Evolutionary conservation across 768 basidiomycete species (phyloP).

Genomic region (Hortiboletus flavorubellus): DNA sequence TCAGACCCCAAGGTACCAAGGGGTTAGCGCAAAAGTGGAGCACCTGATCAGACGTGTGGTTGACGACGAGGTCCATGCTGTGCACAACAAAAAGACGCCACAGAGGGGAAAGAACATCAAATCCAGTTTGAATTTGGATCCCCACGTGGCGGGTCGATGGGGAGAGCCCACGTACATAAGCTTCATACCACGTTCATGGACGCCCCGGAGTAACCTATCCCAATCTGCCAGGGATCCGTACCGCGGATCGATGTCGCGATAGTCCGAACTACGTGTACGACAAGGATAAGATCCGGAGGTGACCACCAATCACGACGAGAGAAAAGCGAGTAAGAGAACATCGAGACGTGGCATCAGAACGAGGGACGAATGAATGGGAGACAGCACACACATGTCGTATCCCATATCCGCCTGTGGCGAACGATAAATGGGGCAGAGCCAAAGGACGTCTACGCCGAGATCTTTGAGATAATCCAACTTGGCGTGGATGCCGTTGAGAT

Average conservation of each 20-base stretch:
- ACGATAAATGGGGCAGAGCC: constrained; percentile 61
- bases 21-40: neutral
- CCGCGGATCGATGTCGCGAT: constrained; percentile 56
- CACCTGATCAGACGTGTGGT: constrained; percentile 69
- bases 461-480: constrained; percentile 69
- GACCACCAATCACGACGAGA: neutral
- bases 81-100: constrained; percentile 5
- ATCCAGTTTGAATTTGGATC: neutral
- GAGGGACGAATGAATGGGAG: neutral
- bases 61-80: constrained; percentile 77
- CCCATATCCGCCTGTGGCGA: constrained; percentile 72
- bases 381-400: constrained; percentile 54
- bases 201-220: constrained; percentile 50
- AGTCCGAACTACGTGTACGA: constrained; percentile 50
- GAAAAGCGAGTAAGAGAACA: neutral
- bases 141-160: constrained; percentile 14
- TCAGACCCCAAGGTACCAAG: constrained; percentile 4
- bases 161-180: constrained; percentile 46
- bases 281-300: constrained; percentile 13
- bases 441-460: constrained; percentile 64
- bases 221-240: constrained; percentile 65
- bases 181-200: constrained; percentile 66
- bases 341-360: neutral
- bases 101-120: constrained; percentile 1
- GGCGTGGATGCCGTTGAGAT: constrained; percentile 59